These are phyloP conservation scores for Populus tremula DNA, from an alignment of 345 rosid genomes.

Conservation along the genomic window DNA sequence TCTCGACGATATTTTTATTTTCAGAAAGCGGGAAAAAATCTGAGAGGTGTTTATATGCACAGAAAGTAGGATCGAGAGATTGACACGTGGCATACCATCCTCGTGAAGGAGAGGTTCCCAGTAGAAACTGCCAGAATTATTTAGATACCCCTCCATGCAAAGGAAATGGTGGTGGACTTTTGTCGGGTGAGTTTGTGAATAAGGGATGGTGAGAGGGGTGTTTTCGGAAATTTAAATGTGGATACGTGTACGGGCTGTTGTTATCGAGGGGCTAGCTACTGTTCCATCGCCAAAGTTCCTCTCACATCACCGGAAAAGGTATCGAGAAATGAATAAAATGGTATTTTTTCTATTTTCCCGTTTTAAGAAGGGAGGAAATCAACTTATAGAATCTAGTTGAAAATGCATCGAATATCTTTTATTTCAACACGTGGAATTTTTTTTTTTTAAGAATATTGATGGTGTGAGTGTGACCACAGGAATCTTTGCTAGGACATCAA, in stretches of 20 bases:
- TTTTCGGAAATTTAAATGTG: not conserved
- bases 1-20: not conserved
- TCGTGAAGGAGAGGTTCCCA: not conserved
- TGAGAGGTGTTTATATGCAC: slow-evolving; percentile 36
- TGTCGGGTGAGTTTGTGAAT: not conserved
- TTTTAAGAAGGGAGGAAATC: not conserved
- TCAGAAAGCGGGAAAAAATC: slow-evolving; percentile 54
- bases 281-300: slow-evolving; percentile 3
- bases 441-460: not conserved
- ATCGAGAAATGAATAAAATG: not conserved
- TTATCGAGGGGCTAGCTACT: not conserved
- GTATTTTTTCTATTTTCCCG: no score
- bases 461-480: not conserved
- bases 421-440: not conserved
- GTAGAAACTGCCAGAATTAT: not conserved
- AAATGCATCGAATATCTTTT: not conserved
- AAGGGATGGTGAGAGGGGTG: not conserved
- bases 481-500: not conserved
- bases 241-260: not conserved
- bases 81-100: slow-evolving; percentile 73
- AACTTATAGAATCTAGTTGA: not conserved
- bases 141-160: slow-evolving; percentile 7
- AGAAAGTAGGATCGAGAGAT: slow-evolving; percentile 46
- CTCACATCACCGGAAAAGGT: slow-evolving; percentile 10
- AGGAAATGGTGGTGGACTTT: not conserved